These are phyloP conservation scores for Thalassiosira ordinaria DNA, from an alignment of 352 stramenopile genomes.

Conservation along the genomic window DNA sequence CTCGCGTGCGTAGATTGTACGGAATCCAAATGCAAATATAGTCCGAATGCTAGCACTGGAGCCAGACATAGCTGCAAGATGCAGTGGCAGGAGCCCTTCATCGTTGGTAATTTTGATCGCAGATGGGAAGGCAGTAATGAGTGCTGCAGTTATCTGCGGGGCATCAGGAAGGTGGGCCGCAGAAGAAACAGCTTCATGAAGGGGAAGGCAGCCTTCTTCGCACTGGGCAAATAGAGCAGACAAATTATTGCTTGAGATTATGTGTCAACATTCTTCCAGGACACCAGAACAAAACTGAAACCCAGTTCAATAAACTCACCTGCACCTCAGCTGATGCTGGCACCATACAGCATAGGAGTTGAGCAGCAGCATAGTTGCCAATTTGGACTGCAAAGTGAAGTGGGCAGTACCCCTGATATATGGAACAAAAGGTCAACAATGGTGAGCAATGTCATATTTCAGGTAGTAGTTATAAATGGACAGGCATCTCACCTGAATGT, in stretches of 20 bases:
- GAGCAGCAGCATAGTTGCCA: conserved; percentile 21
- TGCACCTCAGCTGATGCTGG: conserved; percentile 25
- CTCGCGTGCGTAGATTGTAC: conserved; percentile 26
- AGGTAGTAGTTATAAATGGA: no score
- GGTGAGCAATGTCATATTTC: no score
- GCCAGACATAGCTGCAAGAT: conserved; percentile 34
- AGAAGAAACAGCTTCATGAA: conserved; percentile 5
- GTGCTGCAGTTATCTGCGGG: conserved; percentile 22
- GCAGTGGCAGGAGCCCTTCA: conserved; percentile 25
- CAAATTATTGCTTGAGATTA: no score
- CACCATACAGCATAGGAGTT: conserved; percentile 16
- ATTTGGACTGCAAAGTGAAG: conserved; percentile 23
- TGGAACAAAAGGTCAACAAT: no score
- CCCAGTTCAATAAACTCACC: not conserved
- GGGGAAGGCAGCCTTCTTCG: not conserved
- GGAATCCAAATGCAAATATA: conserved; percentile 36
- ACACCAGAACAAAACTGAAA: not conserved
- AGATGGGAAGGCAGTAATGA: conserved; percentile 22
- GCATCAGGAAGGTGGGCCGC: conserved; percentile 27
- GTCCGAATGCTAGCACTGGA: conserved; percentile 25
- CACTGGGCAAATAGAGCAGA: conserved; percentile 1
- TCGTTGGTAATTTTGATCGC: conserved; percentile 32
- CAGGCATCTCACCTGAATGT: conserved; percentile 4
- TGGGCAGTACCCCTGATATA: conserved; percentile 8
- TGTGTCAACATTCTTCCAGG: no score